These are phyloP conservation scores for Straminergon stramineum DNA, from an alignment of 225 moss, liverwort and hornwort genomes.

Conservation along the genomic window DNA sequence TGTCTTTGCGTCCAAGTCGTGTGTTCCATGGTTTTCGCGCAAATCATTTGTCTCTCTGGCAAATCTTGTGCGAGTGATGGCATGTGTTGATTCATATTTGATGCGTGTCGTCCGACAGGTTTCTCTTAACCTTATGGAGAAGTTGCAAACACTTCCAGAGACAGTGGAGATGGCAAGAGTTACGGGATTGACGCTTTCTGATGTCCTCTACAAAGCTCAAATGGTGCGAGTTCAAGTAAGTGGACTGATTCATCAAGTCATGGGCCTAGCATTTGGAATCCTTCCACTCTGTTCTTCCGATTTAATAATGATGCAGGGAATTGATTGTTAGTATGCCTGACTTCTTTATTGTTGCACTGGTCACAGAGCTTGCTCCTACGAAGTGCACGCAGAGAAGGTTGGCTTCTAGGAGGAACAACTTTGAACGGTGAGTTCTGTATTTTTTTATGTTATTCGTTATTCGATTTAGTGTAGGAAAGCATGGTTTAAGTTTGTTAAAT, in stretches of 20 bases:
- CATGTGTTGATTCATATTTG: not conserved
- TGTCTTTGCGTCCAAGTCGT: not conserved
- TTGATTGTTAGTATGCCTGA: not conserved
- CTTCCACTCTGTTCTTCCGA: not conserved
- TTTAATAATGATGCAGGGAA: not conserved
- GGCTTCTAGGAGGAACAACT: conserved; percentile 55
- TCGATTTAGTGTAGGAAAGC: not conserved
- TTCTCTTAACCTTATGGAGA: conserved; percentile 51
- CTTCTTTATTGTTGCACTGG: not conserved
- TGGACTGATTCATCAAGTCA: not conserved
- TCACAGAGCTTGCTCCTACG: conserved; percentile 49
- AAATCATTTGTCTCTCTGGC: not conserved
- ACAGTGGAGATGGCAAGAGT: conserved; percentile 63
- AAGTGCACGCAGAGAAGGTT: conserved; percentile 54
- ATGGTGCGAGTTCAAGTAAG: conserved; percentile 64
- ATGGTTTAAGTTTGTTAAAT: not conserved
- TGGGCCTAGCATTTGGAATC: not conserved
- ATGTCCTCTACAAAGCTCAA: conserved; percentile 66
- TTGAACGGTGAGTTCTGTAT: conserved; percentile 29
- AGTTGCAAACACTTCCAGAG: conserved; percentile 56
- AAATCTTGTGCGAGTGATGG: not conserved
- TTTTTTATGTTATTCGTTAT: not conserved
- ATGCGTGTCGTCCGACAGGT: conserved; percentile 20
- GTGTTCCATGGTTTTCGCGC: not conserved
- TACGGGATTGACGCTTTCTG: conserved; percentile 51